Evolutionary conservation across 2,329 filamentous ascomycete genomes (phyloP).

Genomic region (Colletotrichum horii): DNA sequence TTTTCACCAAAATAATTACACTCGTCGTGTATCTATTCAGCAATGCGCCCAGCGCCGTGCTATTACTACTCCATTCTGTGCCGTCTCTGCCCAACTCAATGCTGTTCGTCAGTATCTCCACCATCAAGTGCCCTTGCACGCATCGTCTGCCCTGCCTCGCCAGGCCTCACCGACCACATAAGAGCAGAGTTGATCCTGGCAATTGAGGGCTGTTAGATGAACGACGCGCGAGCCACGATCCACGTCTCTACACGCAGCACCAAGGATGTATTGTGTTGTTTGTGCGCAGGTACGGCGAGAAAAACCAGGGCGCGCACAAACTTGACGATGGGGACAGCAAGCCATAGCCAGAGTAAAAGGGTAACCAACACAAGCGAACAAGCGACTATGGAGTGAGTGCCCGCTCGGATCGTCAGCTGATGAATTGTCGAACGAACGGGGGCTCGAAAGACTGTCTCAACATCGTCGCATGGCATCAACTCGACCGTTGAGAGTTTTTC

Average conservation of each 20-base stretch:
- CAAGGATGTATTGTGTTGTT: not conserved
- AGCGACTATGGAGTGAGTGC: not conserved
- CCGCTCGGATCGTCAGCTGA: conserved; percentile 7
- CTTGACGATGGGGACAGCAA: not conserved
- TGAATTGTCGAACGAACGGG: conserved; percentile 4
- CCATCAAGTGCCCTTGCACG: not conserved
- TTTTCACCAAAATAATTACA: not conserved
- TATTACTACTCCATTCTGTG: not conserved
- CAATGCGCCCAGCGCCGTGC: not conserved
- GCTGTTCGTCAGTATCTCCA: not conserved
- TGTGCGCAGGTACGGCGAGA: not conserved
- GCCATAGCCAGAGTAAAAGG: not conserved
- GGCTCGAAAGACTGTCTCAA: not conserved
- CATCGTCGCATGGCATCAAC: not conserved
- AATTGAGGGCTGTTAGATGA: not conserved
- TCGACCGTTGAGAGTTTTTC: not conserved
- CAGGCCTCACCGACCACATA: conserved; percentile 3
- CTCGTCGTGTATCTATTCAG: not conserved
- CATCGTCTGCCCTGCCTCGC: conserved; percentile 3
- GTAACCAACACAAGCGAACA: not conserved
- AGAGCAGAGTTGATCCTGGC: conserved; percentile 2
- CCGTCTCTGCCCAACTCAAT: conserved; percentile 6
- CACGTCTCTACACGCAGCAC: not conserved
- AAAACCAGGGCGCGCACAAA: not conserved
- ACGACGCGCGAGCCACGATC: conserved; percentile 1